Evolutionary conservation across 371 early-diverging fungal species (phyloP), one percentile per base, ranked within the genome.

Genomic region (Rhizopus arrhizus): DNA sequence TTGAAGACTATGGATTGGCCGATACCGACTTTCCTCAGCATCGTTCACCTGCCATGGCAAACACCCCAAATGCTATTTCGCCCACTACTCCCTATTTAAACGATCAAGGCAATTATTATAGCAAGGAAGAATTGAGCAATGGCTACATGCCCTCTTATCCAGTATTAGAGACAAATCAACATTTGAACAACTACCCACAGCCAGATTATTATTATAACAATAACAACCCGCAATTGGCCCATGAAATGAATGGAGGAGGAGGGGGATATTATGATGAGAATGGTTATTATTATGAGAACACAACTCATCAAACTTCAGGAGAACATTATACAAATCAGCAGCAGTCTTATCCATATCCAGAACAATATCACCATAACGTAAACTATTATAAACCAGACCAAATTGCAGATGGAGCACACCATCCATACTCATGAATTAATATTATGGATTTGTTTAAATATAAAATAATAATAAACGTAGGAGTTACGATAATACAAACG

Each of bases 1-100:
- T 73, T 56, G 72, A 78, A 43, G 79, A 75, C 49, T 78, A 69
- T 67, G 79, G 79, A 15, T 58, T 78, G 62, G 73, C 73, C 12
- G 80, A 80, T 43, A 60, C 62, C 9, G 75, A 78, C 50, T 75
- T 70, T 46, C 72, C 73, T 42, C 68, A 62, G 28, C 61, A 67
- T 52, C 65, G 60, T 15, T 53, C 68, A n/a, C 76, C 68, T 15
- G 52, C 62, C 22, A 22, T 42, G 12, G 45, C 56, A 9, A 43
- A 32, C 10, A 34, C 56, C 9, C 33, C 53, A 22, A 41, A 41
- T 42, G 56, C 56, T 34, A 28, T 56, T 12, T 41, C 62, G 8
- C 56, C 56, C 3, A 57, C 57, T 0, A 55, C 53, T 9, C 59
- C 52, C 8, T 47, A 33, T 10, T 34, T 47, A 22, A 56, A 61